Percentiles rank a stretch among this genome's conserved stretches.
These are phyloP conservation scores for Sonneratia caseolaris DNA, from an alignment of 345 rosid species.

Conservation along the genomic window DNA sequence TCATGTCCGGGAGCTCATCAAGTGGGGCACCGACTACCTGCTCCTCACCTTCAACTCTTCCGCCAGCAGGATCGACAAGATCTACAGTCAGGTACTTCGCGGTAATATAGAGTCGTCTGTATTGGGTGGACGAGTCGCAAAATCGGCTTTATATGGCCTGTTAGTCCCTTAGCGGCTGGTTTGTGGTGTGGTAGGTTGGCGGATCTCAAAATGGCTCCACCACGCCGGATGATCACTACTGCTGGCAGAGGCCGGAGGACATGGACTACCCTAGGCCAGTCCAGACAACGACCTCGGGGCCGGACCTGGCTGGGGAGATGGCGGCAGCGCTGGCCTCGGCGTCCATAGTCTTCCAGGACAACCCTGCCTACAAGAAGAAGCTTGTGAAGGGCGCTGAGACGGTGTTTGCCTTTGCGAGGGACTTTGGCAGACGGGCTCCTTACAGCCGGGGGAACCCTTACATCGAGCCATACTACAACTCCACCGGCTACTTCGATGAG, in stretches of 20 bases:
- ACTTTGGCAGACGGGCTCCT: slow-evolving; percentile 23
- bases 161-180: too few relatives aligned
- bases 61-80: slow-evolving; percentile 46
- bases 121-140: background rate
- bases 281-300: slow-evolving; percentile 24
- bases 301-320: slow-evolving; percentile 72
- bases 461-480: slow-evolving; percentile 52
- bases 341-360: slow-evolving; percentile 60
- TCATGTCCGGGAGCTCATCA: slow-evolving; percentile 57
- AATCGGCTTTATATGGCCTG: too few relatives aligned
- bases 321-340: slow-evolving; percentile 73
- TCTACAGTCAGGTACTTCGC: slow-evolving; percentile 46
- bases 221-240: slow-evolving; percentile 63
- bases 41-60: slow-evolving; percentile 68
- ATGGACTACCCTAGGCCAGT: slow-evolving; percentile 58
- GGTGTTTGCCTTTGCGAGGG: slow-evolving; percentile 52
- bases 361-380: slow-evolving; percentile 37
- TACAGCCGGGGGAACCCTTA: slow-evolving; percentile 37
- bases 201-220: slow-evolving; percentile 39
- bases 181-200: slow-evolving; percentile 39
- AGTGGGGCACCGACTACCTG: slow-evolving; percentile 83
- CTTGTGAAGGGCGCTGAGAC: slow-evolving; percentile 53
- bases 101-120: background rate
- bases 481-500: slow-evolving; percentile 66
- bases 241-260: slow-evolving; percentile 83